phyloP scores from a whole-genome alignment of 1,284 basidiomycete species.

The Trametes hirsuta region DNA sequence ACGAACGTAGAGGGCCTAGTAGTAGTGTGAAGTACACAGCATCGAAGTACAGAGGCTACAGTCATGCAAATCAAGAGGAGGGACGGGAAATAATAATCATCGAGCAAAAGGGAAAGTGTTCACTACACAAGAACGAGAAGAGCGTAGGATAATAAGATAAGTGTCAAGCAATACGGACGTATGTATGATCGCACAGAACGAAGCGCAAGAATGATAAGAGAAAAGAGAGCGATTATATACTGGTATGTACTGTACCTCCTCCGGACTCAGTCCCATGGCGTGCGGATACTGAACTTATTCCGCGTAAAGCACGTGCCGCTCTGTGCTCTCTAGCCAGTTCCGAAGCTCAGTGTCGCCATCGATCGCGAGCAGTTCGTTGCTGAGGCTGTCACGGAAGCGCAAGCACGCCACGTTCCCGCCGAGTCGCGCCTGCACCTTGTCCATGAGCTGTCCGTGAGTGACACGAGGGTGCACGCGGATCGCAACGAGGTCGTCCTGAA shows the following conservation, averaged over 20 bases:
- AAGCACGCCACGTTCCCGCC: constrained; percentile 76
- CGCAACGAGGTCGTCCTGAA: constrained; percentile 93
- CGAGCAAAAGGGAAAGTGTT: not conserved
- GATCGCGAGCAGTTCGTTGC: constrained; percentile 66
- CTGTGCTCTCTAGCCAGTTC: constrained; percentile 82
- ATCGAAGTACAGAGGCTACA: constrained; percentile 25
- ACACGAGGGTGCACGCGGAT: constrained; percentile 97
- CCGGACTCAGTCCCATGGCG: not conserved
- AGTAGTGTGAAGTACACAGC: constrained; percentile 11
- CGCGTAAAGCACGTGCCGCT: constrained; percentile 90
- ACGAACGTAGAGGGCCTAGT: not conserved
- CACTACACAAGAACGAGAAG: constrained; percentile 20
- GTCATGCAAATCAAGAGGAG: constrained; percentile 23
- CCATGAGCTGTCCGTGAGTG: constrained; percentile 82
- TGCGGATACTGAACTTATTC: constrained; percentile 43
- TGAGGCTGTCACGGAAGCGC: constrained; percentile 62
- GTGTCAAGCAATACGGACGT: constrained; percentile 22
- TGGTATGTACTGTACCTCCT: constrained; percentile 14
- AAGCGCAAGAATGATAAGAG: constrained; percentile 9
- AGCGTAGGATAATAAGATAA: constrained; percentile 34
- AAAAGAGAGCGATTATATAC: constrained; percentile 16
- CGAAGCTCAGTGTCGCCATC: constrained; percentile 73
- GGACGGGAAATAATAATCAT: constrained; percentile 15
- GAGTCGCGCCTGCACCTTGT: constrained; percentile 87
- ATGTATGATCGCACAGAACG: constrained; percentile 11